Conservation (phyloP, 73 alveolate genomes). For the Paramecium caudatum region DNA sequence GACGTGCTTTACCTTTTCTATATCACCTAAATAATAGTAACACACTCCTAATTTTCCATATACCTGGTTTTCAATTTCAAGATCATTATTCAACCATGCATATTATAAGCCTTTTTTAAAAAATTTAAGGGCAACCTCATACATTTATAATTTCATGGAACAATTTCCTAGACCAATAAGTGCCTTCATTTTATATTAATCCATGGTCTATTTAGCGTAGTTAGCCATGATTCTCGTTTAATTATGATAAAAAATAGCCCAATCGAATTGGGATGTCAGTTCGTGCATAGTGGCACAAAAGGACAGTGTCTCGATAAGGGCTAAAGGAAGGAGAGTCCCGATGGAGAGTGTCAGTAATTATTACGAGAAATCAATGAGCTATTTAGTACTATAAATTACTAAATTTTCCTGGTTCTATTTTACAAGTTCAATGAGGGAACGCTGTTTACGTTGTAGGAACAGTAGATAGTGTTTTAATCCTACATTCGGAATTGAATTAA, state of each 20-base stretch:
- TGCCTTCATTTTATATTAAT: conserved; percentile 44
- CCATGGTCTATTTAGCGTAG: conserved; percentile 30
- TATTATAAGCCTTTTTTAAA: conserved; percentile 45
- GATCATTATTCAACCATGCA: conserved; percentile 56
- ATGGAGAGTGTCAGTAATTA: conserved; percentile 3
- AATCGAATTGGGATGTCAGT: not conserved
- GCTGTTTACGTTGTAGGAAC: not conserved
- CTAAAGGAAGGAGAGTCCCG: conserved; percentile 1
- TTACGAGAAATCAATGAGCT: conserved; percentile 33
- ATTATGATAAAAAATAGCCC: conserved; percentile 35
- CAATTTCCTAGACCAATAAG: conserved; percentile 28
- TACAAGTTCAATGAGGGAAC: not conserved
- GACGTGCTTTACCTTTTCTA: not conserved
- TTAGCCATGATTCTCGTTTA: conserved; percentile 11
- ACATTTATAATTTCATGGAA: not conserved
- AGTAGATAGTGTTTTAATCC: conserved; percentile 20
- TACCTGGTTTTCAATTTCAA: conserved; percentile 15
- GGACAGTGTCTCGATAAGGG: not conserved
- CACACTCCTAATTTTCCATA: not conserved
- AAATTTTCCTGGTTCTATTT: not conserved
- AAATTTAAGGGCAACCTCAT: conserved; percentile 18
- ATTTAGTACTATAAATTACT: not conserved
- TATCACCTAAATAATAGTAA: conserved; percentile 22
- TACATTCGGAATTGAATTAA: not conserved
- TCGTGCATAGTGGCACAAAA: not conserved